phyloP scores from a whole-genome alignment of 768 basidiomycete genomes.

The Leccinum disarticulatum region DNA sequence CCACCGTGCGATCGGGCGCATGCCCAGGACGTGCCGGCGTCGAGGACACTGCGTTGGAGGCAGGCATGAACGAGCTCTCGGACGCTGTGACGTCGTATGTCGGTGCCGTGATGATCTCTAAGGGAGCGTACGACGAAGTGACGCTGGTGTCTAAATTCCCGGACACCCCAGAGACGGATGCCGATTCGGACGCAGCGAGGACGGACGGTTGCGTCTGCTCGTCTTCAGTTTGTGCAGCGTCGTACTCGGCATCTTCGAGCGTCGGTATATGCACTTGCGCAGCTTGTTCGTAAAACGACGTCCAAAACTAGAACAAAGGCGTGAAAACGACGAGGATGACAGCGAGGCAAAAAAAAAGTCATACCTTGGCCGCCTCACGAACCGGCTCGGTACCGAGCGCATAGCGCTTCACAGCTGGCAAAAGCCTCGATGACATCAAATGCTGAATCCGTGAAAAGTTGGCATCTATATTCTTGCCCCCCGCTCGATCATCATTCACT shows the following conservation, averaged over 20 bases:
- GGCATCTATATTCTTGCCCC: constrained; percentile 78
- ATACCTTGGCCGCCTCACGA: constrained; percentile 84
- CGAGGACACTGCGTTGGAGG: constrained; percentile 66
- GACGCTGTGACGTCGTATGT: constrained; percentile 46
- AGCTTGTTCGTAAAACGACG: constrained; percentile 92
- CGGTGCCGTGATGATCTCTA: background rate
- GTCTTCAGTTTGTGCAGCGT: constrained; percentile 46
- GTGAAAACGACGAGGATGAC: background rate
- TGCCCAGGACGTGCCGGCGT: constrained; percentile 57
- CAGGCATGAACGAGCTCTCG: constrained; percentile 73
- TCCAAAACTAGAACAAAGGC: constrained; percentile 74
- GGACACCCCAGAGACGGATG: constrained; percentile 7
- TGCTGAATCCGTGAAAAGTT: constrained; percentile 91
- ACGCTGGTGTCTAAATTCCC: background rate
- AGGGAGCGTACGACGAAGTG: constrained; percentile 15
- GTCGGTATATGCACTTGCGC: constrained; percentile 84
- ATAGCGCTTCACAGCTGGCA: constrained; percentile 90
- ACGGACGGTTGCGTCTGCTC: constrained; percentile 39
- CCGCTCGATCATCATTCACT: constrained; percentile 9
- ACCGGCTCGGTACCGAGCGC: constrained; percentile 85
- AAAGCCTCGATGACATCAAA: constrained; percentile 70
- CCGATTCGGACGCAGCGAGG: constrained; percentile 15
- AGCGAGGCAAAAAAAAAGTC: background rate
- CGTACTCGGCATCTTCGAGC: constrained; percentile 68
- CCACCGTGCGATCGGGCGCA: constrained; percentile 38